Evolutionary conservation across 225 moss, liverwort and hornwort genomes (phyloP).

Genomic region (Thuidium tamariscinum): DNA sequence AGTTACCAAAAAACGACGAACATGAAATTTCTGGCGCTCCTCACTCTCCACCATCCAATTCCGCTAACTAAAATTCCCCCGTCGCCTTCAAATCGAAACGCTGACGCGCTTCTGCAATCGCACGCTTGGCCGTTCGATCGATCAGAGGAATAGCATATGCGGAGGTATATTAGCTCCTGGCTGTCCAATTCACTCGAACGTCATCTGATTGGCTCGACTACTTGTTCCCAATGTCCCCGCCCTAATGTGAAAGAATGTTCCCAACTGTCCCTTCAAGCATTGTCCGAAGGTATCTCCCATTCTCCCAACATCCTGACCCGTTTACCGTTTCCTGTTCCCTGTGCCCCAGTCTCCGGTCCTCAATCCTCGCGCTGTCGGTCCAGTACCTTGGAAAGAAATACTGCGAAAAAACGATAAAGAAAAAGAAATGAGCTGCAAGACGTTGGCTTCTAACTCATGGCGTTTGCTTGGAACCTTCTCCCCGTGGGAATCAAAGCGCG

Average conservation of each 20-base stretch:
- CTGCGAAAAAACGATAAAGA: neutral
- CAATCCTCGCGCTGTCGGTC: neutral
- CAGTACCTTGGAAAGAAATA: neutral
- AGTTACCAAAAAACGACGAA: neutral
- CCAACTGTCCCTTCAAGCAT: neutral
- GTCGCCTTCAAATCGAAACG: neutral
- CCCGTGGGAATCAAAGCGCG: neutral
- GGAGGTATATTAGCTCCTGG: neutral
- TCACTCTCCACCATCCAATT: neutral
- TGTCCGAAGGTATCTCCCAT: constrained; percentile 6
- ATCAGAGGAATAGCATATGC: neutral
- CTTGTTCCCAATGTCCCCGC: neutral
- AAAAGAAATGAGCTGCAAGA: neutral
- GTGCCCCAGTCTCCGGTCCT: neutral
- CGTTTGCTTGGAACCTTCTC: neutral
- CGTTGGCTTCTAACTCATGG: neutral
- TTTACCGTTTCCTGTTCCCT: neutral
- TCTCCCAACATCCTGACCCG: neutral
- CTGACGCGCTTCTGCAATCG: neutral
- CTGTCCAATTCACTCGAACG: neutral
- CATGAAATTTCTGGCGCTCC: neutral
- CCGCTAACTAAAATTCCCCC: neutral
- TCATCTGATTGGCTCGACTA: neutral
- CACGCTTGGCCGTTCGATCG: neutral
- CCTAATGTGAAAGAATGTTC: neutral